A percentile compares a stretch with the other conserved stretches of the same genome.
These are phyloP conservation scores for Aspergillus eucalypticola DNA, from an alignment of 2,329 filamentous ascomycete species.

Conservation along the genomic window DNA sequence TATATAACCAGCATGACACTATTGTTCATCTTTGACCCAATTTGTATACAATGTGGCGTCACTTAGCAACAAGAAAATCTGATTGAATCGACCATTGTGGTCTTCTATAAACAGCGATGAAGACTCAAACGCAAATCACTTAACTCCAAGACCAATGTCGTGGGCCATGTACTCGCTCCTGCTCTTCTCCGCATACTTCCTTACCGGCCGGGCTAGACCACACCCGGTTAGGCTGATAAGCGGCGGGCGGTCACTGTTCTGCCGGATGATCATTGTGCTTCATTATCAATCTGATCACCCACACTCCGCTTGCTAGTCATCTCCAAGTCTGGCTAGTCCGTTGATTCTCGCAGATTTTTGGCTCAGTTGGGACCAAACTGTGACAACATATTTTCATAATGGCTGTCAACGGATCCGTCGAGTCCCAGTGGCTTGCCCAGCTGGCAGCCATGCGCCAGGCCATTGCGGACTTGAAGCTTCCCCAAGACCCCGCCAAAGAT, in stretches of 20 bases:
- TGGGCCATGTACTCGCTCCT: too few species aligned
- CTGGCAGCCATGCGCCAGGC: slow-evolving; percentile 83
- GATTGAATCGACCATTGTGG: too few species aligned
- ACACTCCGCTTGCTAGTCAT: not conserved
- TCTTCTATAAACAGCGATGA: too few species aligned
- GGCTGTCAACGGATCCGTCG: slow-evolving; percentile 18
- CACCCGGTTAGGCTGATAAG: not conserved
- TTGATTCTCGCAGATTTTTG: too few species aligned
- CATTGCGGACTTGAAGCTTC: slow-evolving; percentile 69
- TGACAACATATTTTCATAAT: slow-evolving; percentile 11
- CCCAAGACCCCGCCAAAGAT: slow-evolving; percentile 49
- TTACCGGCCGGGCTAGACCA: not conserved
- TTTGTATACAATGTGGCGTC: too few species aligned
- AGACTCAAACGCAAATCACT: too few species aligned
- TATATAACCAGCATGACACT: too few species aligned
- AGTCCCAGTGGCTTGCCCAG: slow-evolving; percentile 79
- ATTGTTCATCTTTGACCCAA: too few species aligned
- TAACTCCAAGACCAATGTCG: too few species aligned
- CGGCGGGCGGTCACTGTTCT: slow-evolving; percentile 1
- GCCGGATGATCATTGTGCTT: slow-evolving; percentile 1
- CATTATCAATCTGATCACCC: not conserved
- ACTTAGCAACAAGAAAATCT: fast-evolving
- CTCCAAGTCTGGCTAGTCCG: not conserved
- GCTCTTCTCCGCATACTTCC: too few species aligned
- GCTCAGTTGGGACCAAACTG: not conserved